phyloP scores from a whole-genome alignment of 345 rosid species.

The Gossypium sturtianum region DNA sequence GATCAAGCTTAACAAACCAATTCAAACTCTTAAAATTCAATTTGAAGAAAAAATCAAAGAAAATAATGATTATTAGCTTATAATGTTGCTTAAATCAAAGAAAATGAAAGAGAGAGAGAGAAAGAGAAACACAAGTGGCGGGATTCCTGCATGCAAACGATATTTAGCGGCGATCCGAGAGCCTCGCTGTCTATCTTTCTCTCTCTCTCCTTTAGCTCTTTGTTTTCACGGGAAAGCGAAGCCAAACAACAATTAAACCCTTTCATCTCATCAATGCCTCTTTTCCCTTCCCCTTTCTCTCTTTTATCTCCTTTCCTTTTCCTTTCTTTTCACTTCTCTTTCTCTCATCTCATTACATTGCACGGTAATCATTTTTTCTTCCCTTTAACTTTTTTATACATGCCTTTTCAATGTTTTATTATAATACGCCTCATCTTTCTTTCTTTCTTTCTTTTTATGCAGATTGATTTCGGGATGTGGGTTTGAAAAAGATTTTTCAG shows the following conservation, averaged over 20 bases:
- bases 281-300: background rate
- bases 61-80: background rate
- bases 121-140: conserved; percentile 41
- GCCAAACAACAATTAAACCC: background rate
- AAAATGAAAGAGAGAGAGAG: background rate
- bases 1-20: background rate
- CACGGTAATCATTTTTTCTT: background rate
- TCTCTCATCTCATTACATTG: conserved; percentile 6
- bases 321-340: conserved; percentile 16
- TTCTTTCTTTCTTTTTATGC: background rate
- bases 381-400: background rate
- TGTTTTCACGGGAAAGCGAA: conserved; percentile 34
- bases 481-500: background rate
- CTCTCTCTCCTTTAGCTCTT: conserved; percentile 16
- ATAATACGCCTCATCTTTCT: background rate
- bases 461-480: background rate
- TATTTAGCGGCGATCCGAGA: conserved; percentile 63
- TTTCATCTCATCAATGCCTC: conserved; percentile 23
- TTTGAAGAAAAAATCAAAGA: background rate
- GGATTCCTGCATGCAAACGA: conserved; percentile 50
- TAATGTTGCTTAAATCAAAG: too few relatives aligned
- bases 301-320: conserved; percentile 1
- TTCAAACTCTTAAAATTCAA: background rate
- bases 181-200: conserved; percentile 32
- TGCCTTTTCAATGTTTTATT: background rate